phyloP scores from a whole-genome alignment of 2,329 filamentous ascomycete genomes.

The Colletotrichum musae region DNA sequence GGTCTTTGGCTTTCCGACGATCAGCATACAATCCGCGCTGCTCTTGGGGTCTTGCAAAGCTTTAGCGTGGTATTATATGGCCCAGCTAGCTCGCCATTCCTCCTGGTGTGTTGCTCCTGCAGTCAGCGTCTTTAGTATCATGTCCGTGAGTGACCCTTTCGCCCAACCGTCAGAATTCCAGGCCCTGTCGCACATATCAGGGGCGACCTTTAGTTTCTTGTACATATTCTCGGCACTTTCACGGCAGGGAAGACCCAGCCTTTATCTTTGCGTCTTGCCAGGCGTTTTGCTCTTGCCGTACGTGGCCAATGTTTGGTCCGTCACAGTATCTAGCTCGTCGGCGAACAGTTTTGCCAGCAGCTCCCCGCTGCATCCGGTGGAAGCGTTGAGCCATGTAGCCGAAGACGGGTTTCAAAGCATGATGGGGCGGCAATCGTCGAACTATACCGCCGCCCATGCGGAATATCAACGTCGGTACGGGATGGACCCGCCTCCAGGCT shows the following conservation, averaged over 20 bases:
- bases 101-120: conserved; percentile 16
- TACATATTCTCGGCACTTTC: neutral
- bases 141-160: neutral
- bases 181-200: conserved; percentile 4
- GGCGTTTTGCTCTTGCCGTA: neutral
- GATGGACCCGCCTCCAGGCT: conserved; percentile 61
- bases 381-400: neutral
- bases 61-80: neutral
- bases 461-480: conserved; percentile 62
- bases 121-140: neutral
- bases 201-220: neutral
- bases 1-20: neutral
- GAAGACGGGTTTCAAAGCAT: neutral
- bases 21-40: neutral
- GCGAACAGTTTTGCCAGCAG: neutral
- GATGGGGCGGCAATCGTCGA: conserved; percentile 11
- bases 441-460: conserved; percentile 46
- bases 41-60: conserved; percentile 3
- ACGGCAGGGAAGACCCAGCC: neutral
- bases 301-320: neutral
- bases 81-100: neutral
- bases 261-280: neutral
- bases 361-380: conserved; percentile 3
- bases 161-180: neutral
- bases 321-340: too few species aligned